Evolutionary conservation across 2,329 filamentous ascomycete species (phyloP).

Genomic region (Gaeumannomyces sp.): DNA sequence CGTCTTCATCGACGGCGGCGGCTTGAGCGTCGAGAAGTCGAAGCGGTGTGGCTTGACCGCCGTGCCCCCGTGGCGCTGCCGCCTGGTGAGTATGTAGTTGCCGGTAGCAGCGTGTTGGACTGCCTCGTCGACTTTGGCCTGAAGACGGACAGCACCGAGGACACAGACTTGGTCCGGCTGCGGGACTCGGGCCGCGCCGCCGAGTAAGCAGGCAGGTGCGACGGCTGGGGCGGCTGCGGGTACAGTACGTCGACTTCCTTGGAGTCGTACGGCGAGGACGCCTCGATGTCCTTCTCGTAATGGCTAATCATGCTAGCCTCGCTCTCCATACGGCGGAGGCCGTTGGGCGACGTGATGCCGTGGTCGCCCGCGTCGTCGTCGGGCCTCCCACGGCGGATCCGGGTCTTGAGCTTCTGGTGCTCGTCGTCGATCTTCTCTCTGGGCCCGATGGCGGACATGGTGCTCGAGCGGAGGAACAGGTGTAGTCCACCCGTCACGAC

Average conservation of each 20-base stretch:
- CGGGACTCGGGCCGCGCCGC: constrained; percentile 13
- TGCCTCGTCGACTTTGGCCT: constrained; percentile 15
- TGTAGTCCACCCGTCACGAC: constrained; percentile 60
- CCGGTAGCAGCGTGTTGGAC: constrained; percentile 35
- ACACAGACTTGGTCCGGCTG: constrained; percentile 13
- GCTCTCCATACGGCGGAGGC: constrained; percentile 27
- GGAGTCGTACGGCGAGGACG: constrained; percentile 16
- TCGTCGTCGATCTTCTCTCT: constrained; percentile 40
- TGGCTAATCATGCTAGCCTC: constrained; percentile 26
- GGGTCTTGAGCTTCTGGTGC: constrained; percentile 36
- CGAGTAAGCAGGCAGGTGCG: constrained; percentile 1
- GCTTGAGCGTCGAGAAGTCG: constrained; percentile 28
- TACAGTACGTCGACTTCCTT: neutral
- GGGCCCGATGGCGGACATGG: constrained; percentile 46
- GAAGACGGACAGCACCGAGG: constrained; percentile 9
- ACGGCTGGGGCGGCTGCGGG: constrained; percentile 14
- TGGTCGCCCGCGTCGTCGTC: constrained; percentile 27
- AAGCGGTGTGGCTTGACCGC: constrained; percentile 12
- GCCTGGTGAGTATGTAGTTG: constrained; percentile 38
- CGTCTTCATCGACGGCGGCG: constrained; percentile 37
- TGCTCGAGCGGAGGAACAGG: constrained; percentile 60
- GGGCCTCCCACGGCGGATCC: constrained; percentile 37
- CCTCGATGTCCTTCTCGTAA: constrained; percentile 26
- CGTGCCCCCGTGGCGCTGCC: neutral
- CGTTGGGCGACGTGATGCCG: constrained; percentile 25